Evolutionary conservation across 2,329 filamentous ascomycete species (phyloP).

Genomic region (Neofusicoccum kwambonambiense): DNA sequence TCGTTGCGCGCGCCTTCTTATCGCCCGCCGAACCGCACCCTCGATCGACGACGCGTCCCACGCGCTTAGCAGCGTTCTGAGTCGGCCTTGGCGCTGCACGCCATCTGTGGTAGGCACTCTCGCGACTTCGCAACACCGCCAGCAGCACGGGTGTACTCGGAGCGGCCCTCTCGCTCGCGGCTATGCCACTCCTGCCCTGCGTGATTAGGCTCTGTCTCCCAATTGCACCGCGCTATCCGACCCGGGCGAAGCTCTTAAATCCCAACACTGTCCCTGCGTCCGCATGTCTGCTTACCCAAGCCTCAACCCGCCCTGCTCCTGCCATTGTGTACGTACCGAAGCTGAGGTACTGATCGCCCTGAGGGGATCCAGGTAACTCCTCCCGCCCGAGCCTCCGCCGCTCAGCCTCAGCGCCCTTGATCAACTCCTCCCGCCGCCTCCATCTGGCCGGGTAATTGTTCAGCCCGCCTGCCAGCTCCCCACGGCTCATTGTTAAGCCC

Average conservation of each 20-base stretch:
- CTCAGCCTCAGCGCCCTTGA: neutral
- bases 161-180: neutral
- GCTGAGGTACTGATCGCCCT: slow-evolving; percentile 7
- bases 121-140: neutral
- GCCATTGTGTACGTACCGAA: neutral
- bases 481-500: too few relatives aligned
- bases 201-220: neutral
- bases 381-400: neutral
- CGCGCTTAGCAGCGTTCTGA: neutral
- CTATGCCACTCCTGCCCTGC: neutral
- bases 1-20: neutral
- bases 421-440: neutral
- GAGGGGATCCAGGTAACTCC: neutral
- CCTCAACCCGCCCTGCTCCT: neutral
- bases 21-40: neutral
- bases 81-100: neutral
- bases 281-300: slow-evolving; percentile 6
- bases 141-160: neutral
- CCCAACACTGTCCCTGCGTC: slow-evolving; percentile 15
- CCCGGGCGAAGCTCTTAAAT: neutral
- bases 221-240: neutral
- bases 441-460: neutral
- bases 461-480: neutral
- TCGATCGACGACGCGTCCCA: neutral
- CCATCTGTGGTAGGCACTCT: neutral